Evolutionary conservation across 208 protist genomes (phyloP), one percentile per base, ranked within the genome.

Genomic region (Zelonia costaricensis): DNA sequence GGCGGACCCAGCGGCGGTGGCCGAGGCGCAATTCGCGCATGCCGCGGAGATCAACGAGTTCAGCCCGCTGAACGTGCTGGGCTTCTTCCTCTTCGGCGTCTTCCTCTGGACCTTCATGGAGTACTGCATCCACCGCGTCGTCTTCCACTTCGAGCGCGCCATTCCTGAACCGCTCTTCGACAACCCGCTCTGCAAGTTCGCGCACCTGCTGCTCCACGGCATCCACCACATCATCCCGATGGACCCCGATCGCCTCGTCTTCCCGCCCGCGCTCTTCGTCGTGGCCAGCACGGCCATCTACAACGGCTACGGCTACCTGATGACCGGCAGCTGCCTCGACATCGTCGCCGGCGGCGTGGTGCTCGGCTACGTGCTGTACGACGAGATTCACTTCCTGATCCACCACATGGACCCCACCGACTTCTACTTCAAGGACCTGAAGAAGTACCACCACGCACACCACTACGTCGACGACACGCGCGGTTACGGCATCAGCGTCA

Each of bases 191-290:
- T 65, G 43, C 61, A 85, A 78, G 56, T 45, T 64, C 43, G 48
- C 81, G 43, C 78, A 81, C 43, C 49, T 85, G 22, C 27, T 77
- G 13, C 59, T 85, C 10, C 78, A 81, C 55, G 78, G 74, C 54
- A 72, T 85, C 27, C 78, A 85, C 35, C 78, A 81, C 58, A 72
- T 85, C 61, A 81, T 81, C 48, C 78, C 78, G 18, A 86, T 82
- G 75, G 75, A 86, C 62, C 75, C 70, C 33, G 75, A 77, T 38
- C 75, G 75, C 40, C 76, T 86, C 3, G 80, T 86, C 44, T 78
- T 82, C 31, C 75, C 80, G 0, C 80, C 75, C 0, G 60, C 46
- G 13, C 58, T 86, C 23, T 82, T 86, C 38, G 67, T 76, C 23
- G 59, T 65, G 30, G 69, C 63, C 1, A 46, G 54, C 51, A 69